phyloP scores from a whole-genome alignment of 169 alveolate species.

The Plasmodium vivax region DNA sequence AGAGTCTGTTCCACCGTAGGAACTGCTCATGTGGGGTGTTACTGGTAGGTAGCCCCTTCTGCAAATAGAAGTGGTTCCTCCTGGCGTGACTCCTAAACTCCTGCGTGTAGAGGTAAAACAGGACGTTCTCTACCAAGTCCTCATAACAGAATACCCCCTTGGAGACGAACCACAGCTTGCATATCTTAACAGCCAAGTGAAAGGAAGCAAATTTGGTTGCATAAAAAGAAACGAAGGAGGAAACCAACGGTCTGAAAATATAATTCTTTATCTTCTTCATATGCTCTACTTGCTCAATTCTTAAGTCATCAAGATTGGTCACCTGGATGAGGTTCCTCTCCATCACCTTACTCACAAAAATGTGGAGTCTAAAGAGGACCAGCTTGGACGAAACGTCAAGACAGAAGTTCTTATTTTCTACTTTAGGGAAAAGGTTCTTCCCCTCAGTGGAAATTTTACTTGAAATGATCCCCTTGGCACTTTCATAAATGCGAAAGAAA shows the following conservation, averaged over 20 bases:
- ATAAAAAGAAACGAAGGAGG: constrained; percentile 31
- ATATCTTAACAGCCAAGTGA: constrained; percentile 27
- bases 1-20: background rate
- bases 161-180: constrained; percentile 27
- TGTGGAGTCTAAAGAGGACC: constrained; percentile 5
- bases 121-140: constrained; percentile 27
- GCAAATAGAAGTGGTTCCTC: background rate
- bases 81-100: constrained; percentile 17
- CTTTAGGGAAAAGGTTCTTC: background rate
- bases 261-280: background rate
- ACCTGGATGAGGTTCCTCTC: constrained; percentile 38
- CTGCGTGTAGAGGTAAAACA: constrained; percentile 15
- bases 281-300: constrained; percentile 9
- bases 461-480: constrained; percentile 15
- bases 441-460: background rate
- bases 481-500: constrained; percentile 32
- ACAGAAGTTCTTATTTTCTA: constrained; percentile 15
- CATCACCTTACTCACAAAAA: constrained; percentile 9
- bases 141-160: constrained; percentile 3
- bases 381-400: background rate
- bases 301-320: constrained; percentile 12
- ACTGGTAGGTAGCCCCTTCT: background rate
- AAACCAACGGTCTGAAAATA: constrained; percentile 30
- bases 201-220: constrained; percentile 33
- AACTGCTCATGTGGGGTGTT: background rate